Evolutionary conservation across 176 grass and related monocot genomes (phyloP).

Genomic region (Aegilops bicornis): DNA sequence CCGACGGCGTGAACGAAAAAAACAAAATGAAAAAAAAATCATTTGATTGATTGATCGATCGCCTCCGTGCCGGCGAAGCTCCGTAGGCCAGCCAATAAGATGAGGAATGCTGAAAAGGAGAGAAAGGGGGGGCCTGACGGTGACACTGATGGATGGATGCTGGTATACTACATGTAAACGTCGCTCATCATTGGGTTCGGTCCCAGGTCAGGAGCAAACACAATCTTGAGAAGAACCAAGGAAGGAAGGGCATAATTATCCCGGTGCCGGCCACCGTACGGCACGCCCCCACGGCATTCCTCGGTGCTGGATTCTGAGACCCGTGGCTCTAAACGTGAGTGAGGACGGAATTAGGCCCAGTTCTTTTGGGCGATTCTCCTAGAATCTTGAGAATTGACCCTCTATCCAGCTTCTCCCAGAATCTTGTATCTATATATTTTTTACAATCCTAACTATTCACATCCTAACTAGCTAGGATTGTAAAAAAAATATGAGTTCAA

Average conservation of each 20-base stretch:
- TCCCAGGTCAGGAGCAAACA: neutral
- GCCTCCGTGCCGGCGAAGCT: slow-evolving; percentile 18
- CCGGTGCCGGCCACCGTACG: neutral
- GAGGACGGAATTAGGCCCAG: no score
- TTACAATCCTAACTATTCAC: no score
- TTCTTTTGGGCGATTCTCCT: no score
- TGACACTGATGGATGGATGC: neutral
- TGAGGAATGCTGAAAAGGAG: neutral
- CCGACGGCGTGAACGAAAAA: neutral
- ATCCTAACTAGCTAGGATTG: no score
- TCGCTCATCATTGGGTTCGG: neutral
- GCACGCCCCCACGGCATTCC: neutral
- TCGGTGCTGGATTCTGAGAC: no score
- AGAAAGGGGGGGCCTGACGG: neutral
- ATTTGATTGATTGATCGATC: no score
- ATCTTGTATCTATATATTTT: no score
- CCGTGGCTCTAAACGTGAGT: no score
- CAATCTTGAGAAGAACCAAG: neutral
- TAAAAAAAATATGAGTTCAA: no score
- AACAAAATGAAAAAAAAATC: neutral
- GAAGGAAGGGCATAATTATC: neutral
- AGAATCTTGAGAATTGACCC: no score
- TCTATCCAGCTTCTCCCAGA: no score
- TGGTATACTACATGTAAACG: neutral
- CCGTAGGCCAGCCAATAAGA: neutral